Conservation (phyloP, 1,284 basidiomycete genomes). For the Cutaneotrichosporon sp. region DNA sequence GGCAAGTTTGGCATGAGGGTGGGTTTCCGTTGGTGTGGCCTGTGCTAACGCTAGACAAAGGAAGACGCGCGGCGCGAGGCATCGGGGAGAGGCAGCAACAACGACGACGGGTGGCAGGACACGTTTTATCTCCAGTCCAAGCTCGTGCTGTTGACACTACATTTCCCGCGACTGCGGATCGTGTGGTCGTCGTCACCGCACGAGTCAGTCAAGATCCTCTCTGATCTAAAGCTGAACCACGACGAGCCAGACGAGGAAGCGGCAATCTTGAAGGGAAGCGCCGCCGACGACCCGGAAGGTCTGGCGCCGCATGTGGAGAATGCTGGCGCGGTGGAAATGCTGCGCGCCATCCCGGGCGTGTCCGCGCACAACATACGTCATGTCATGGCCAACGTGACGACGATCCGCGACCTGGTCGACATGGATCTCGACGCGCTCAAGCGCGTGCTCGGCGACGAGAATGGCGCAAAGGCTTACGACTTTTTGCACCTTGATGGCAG, state of each 20-base stretch:
- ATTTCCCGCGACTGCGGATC: conserved; percentile 85
- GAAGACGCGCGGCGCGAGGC: conserved; percentile 53
- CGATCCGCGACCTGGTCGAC: conserved; percentile 69
- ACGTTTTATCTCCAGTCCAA: conserved; percentile 71
- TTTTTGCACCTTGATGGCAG: conserved; percentile 67
- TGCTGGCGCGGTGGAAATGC: conserved; percentile 46
- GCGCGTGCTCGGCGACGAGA: conserved; percentile 72
- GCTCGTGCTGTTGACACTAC: conserved; percentile 77
- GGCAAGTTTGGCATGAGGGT: conserved; percentile 91
- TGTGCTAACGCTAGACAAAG: conserved; percentile 53
- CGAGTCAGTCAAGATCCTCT: conserved; percentile 85
- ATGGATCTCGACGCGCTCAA: conserved; percentile 62
- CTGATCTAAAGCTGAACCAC: conserved; percentile 79
- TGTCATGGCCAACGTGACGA: conserved; percentile 73
- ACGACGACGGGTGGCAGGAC: conserved; percentile 36
- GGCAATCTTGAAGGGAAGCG: conserved; percentile 70
- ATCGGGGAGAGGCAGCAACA: conserved; percentile 54
- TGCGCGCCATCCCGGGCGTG: conserved; percentile 57
- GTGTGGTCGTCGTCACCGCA: conserved; percentile 97
- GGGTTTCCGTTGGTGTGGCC: conserved; percentile 52
- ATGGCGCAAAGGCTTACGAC: conserved; percentile 69
- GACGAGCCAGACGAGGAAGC: conserved; percentile 72
- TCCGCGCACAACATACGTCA: conserved; percentile 78
- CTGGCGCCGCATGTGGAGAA: conserved; percentile 35
- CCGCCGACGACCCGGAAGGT: conserved; percentile 18